These are phyloP conservation scores for Pinus taeda DNA, from an alignment of 75 land plant species.

Conservation along the genomic window DNA sequence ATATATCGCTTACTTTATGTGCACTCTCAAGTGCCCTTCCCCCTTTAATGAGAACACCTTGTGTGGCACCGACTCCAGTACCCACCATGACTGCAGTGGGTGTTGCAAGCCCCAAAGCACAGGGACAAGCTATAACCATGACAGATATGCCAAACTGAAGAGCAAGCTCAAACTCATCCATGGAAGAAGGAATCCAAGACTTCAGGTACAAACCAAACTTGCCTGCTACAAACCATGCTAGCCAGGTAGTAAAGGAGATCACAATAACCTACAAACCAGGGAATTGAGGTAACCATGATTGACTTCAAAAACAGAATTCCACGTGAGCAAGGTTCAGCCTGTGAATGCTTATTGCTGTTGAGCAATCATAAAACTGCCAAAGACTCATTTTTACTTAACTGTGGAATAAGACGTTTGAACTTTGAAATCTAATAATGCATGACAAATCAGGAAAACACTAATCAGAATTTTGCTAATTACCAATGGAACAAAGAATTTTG, in stretches of 20 bases:
- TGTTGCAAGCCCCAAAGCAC: conserved; percentile 97
- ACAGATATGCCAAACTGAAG: conserved; percentile 93
- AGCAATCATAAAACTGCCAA: background rate
- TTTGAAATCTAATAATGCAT: background rate
- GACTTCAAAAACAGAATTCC: background rate
- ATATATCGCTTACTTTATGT: conserved; percentile 40
- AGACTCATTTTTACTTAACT: background rate
- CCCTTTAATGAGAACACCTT: conserved; percentile 93
- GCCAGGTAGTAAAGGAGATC: conserved; percentile 50
- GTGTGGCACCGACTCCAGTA: conserved; percentile 91
- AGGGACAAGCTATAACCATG: conserved; percentile 90
- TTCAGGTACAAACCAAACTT: conserved; percentile 56
- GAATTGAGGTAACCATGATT: background rate
- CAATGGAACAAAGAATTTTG: conserved; percentile 82
- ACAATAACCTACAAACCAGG: background rate
- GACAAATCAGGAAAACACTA: background rate
- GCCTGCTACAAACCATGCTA: conserved; percentile 85
- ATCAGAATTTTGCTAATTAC: conserved; percentile 32
- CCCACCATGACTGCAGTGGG: conserved; percentile 99
- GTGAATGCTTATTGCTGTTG: background rate
- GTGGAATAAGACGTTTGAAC: background rate
- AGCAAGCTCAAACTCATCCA: conserved; percentile 84
- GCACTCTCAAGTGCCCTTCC: conserved; percentile 92
- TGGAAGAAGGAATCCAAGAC: conserved; percentile 75
- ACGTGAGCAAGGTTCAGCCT: background rate